Evolutionary conservation across 352 stramenopile species (phyloP), one percentile per base, ranked within the genome.

Genomic region (Ophiocytium majus): DNA sequence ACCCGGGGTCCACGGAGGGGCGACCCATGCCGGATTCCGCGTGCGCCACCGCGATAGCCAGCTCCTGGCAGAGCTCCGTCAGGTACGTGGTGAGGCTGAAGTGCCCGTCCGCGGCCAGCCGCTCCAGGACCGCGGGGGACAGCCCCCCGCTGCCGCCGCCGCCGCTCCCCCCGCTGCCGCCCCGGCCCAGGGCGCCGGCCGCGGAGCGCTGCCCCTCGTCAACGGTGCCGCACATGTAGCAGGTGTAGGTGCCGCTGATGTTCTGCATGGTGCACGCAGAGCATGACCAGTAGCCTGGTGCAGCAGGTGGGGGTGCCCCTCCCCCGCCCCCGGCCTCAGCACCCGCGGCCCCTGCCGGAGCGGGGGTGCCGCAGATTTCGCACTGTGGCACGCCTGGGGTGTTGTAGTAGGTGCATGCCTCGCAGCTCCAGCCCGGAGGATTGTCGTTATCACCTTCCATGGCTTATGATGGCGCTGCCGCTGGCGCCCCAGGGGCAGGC

Each of bases 231-330:
- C 83, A 87, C 10, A 87, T 43, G 80, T 85, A 81, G 83, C 79
- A 87, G 9, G 83, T 84, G 80, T 85, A 85, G 0, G 83, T 83
- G 49, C 79, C 83, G 10, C 37, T 80, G 9, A 81, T 50, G 74
- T 87, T 87, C 37, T 85, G 79, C 63, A 87, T 87, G 34, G 83
- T 87, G 80, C 83, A 87, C 50, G 80, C 83, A 63, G 79, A 35
- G 63, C 83, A 87, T 9, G 83, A 85, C 83, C 83, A 87, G 57
- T 87, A 87, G 28, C 37, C 83, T 31, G 83, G 35, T 17, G 50
- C 57, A 28, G 35, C 50, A 37, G 50, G 43, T 78, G 66, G 31
- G 5, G 31, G 5, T 14, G 31, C 35, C 5, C 5, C 66, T 37
- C 36, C 79, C 17, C 63, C 83, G 31, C 36, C 82, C 31, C 28